These are phyloP conservation scores for Berberis thunbergii DNA, from an alignment of 164 flowering plant species.

Conservation along the genomic window DNA sequence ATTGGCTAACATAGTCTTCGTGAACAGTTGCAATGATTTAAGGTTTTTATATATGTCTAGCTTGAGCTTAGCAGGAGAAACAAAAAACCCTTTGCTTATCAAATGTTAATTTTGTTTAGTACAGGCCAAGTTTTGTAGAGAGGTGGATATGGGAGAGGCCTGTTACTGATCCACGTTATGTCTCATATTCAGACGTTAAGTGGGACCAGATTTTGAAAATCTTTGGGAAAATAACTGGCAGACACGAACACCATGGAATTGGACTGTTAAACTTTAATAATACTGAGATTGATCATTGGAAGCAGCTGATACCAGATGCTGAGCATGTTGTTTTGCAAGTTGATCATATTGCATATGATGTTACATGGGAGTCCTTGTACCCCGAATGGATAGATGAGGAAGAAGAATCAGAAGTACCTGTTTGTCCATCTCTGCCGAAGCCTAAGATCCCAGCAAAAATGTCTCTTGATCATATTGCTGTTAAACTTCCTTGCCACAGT, in stretches of 20 bases:
- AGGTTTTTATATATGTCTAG: neutral
- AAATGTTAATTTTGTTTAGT: neutral
- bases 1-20: neutral
- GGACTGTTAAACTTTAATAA: conserved; percentile 49
- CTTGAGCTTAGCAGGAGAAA: neutral
- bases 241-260: conserved; percentile 17
- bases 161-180: conserved; percentile 30
- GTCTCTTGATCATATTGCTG: conserved; percentile 38
- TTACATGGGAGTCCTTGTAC: conserved; percentile 52
- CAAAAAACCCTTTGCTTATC: neutral
- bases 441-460: conserved; percentile 20
- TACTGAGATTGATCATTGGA: conserved; percentile 32
- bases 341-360: conserved; percentile 22
- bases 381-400: conserved; percentile 74
- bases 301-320: conserved; percentile 16
- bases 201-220: conserved; percentile 31
- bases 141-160: conserved; percentile 39
- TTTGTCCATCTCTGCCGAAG: conserved; percentile 34
- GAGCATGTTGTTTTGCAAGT: conserved; percentile 28
- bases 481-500: conserved; percentile 47
- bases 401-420: conserved; percentile 45
- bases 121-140: conserved; percentile 35
- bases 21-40: neutral
- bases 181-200: conserved; percentile 26
- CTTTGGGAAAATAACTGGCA: conserved; percentile 16